Percentiles rank a stretch among this genome's conserved stretches.
Conservation (phyloP, 768 basidiomycete species). For the Rubroboletus satanas region DNA sequence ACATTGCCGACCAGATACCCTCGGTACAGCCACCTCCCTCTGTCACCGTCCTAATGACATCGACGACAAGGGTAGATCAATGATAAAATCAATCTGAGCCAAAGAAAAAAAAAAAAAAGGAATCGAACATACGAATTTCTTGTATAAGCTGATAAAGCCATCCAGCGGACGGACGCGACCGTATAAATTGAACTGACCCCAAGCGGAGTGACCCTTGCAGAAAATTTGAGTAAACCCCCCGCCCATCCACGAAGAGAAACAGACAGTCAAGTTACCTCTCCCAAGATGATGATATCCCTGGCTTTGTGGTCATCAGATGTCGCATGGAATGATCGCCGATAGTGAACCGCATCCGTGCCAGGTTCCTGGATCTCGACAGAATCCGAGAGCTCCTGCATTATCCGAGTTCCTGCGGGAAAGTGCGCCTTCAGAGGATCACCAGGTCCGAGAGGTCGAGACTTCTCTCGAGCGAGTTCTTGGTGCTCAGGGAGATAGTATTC, state of each 20-base stretch:
- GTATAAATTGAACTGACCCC: constrained; percentile 80
- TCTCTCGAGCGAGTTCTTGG: constrained; percentile 10
- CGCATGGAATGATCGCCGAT: constrained; percentile 26
- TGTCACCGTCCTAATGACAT: constrained; percentile 52
- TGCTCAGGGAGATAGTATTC: constrained; percentile 61
- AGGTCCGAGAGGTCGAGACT: constrained; percentile 38
- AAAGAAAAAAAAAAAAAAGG: neutral
- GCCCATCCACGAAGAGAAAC: neutral
- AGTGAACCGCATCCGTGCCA: constrained; percentile 29
- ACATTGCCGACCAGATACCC: constrained; percentile 73
- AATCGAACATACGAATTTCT: constrained; percentile 65
- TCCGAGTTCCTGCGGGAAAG: constrained; percentile 50
- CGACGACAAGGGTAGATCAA: neutral
- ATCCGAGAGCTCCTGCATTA: constrained; percentile 43
- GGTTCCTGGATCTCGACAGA: constrained; percentile 49
- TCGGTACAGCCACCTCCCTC: constrained; percentile 84
- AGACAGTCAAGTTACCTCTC: constrained; percentile 49
- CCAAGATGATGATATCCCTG: constrained; percentile 63
- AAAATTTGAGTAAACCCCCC: constrained; percentile 6
- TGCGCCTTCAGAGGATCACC: constrained; percentile 64
- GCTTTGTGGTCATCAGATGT: constrained; percentile 30
- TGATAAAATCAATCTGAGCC: neutral
- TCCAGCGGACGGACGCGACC: constrained; percentile 81
- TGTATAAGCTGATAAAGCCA: constrained; percentile 76
- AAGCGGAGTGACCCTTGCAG: constrained; percentile 81